Evolutionary conservation across 2,329 filamentous ascomycete species (phyloP), one percentile per base, ranked within the genome.

Genomic region (Alternaria burnsii): DNA sequence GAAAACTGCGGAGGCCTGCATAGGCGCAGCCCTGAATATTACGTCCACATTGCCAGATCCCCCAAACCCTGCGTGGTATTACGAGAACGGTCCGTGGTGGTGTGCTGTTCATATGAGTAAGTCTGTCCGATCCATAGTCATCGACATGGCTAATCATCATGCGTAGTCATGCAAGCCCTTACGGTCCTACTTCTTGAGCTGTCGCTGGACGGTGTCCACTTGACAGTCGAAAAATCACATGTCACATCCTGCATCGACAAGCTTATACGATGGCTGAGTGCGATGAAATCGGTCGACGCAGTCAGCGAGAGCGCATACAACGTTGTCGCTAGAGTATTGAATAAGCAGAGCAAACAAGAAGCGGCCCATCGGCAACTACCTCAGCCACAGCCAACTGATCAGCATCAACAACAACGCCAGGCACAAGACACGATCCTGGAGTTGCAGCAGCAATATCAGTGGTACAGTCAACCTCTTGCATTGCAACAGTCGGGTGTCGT

Each of bases 141-240:
- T 11, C 4, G 10, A 14, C 3, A 1, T 38, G 8, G 5, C 56
- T 64, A 48, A 66, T 24, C 11, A 16, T 18, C 50, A 12, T 12
- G 38, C 22, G 3, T n/a, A 65, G 64, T 82, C 8, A 78, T 80
- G 70, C 79, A 81, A 63, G 75, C 78, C 2, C 66, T 75, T 2
- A 71, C 75, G 2, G 68, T 81, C 12, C 62, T 81, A 12, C 70
- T 80, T 48, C 68, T 78, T 11, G 79, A 80, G 58, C 55, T 80
- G 22, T 74, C 74, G 1, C 71, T 73, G 48, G 55, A 68, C 3
- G 51, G 61, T 8, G 58, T 59, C 5, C 75, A 78, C 57, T 59
- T 73, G 52, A 55, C 62, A 2, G 59, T 71, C 24, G 62, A 65
- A 12, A 66, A 72, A 14, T 62, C 71, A 28, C 47, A 76, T 4